Percentiles rank a stretch among this genome's conserved stretches.
These are phyloP conservation scores for Psilocybe mexicana DNA, from an alignment of 1,284 basidiomycete species.

Conservation along the genomic window DNA sequence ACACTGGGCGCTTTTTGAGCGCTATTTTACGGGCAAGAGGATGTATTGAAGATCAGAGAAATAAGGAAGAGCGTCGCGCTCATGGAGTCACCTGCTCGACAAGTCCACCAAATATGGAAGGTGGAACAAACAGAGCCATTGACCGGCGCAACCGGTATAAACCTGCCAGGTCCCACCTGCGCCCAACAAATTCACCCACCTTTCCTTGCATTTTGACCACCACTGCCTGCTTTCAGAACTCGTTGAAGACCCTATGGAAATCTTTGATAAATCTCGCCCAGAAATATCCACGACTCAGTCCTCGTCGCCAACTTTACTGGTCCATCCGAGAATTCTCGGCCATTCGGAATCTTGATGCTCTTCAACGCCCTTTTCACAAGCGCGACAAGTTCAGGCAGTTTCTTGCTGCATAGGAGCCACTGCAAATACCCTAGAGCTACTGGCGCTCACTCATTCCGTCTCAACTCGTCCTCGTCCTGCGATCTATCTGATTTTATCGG, in stretches of 20 bases:
- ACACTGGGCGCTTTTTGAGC: constrained; percentile 14
- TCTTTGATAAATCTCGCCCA: neutral
- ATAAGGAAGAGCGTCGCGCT: constrained; percentile 17
- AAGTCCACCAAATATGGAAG: constrained; percentile 17
- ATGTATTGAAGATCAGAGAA: constrained; percentile 3
- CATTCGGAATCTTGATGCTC: neutral
- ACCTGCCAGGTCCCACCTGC: constrained; percentile 32
- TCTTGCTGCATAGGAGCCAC: neutral
- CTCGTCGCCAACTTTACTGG: constrained; percentile 20
- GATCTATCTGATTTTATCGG: constrained; percentile 2
- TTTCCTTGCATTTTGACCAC: constrained; percentile 21
- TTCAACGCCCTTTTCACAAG: neutral
- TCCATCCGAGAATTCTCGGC: constrained; percentile 23
- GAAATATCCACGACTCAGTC: constrained; percentile 1
- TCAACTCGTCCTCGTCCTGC: neutral
- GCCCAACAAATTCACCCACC: constrained; percentile 24
- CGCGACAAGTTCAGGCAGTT: neutral
- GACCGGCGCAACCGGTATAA: constrained; percentile 37
- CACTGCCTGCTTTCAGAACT: constrained; percentile 8
- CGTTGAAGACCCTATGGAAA: neutral
- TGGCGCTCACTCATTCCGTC: neutral
- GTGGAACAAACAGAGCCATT: constrained; percentile 21
- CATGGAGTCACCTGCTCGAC: constrained; percentile 18
- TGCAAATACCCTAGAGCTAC: neutral
- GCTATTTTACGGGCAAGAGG: constrained; percentile 10